Evolutionary conservation across 2,329 filamentous ascomycete genomes (phyloP), one percentile per base, ranked within the genome.

Genomic region (Trichoderma sp.): DNA sequence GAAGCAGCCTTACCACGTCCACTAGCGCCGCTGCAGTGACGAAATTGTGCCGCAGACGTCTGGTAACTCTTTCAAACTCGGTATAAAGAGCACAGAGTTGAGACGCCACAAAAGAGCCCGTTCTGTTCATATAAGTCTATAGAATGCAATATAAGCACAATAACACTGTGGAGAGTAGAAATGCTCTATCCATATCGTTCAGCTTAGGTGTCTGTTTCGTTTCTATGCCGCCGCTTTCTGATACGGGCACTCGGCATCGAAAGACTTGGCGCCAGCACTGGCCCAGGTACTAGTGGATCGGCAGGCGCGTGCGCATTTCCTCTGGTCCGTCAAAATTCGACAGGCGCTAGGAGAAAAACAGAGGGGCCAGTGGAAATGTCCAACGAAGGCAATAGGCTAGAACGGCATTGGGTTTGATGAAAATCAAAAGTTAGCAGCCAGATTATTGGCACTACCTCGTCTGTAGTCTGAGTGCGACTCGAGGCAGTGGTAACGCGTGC

Each of bases 1-100:
- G 55, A 49, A 58, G 37, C 55, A 52, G 64, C 29, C 64, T 29
- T 59, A n/a, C n/a, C n/a, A 16, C 8, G 57, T 37, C 16, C 55
- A 13, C 27, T 55, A 27, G 24, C 52, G 24, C 19, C 19, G 29
- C 7, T 10, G 27, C 21, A 19, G 27, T 31, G 52, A 55, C 52
- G 52, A 19, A 55, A 29, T 7, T 16, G 40, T 19, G 8, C 40
- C 40, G 40, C 7, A 1, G 40, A n/a, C 40, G 24, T 35, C 11
- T 35, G 29, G 33, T 8, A 29, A 14, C 24, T 19, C 19, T 11
- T 24, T 49, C 21, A 10, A 49, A 49, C 3, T 13, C 21, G 5
- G 13, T 24, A 13, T 49, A 21, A 7, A 13, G 4, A n/a, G n/a
- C 8, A 49, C 21, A 24, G 21, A 24, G 8, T 13, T 16, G 40